Evolutionary conservation across 2,329 filamentous ascomycete species (phyloP), one percentile per base, ranked within the genome.

Genomic region (Calonectria leucothoes): DNA sequence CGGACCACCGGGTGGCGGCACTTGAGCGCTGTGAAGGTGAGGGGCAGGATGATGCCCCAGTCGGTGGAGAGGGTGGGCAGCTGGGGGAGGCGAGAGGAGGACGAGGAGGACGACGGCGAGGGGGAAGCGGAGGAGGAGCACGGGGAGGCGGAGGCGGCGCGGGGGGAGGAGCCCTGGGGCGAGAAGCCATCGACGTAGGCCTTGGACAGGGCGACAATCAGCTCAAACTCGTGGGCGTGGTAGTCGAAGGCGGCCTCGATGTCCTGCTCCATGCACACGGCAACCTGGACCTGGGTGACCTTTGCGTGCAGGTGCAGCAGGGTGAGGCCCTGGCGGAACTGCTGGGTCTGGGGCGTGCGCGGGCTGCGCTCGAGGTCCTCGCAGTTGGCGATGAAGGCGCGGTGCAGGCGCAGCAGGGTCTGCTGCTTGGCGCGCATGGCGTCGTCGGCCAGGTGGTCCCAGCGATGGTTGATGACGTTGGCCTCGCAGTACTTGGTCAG

Each of bases 201-300:
- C n/a, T 48, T 64, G 3, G 37, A 42, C 20, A 64, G 37, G 8
- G 37, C 15, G 2, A 64, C 59, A n/a, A 64, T 64, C 27, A 45
- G 37, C 39, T 48, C 39, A 23, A 64, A 64, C 27, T 64, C 59
- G 42, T n/a, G 37, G 20, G 39, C 20, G 27, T 64, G 39, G 29
- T 64, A 31, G 59, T 64, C 59, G n/a, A 33, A 64, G 59, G 59
- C 59, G 8, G 37, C 37, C 39, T 64, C 59, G 25, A 48, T 64
- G 20, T 64, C 59, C 29, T 48, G 59, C 20, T 45, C 59, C 37
- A 64, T 64, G 39, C 33, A 64, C 23, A 64, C 59, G 17, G 39
- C 27, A 8, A 64, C 15, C 20, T 45, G 59, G 4, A 64, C 39
- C 35, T 48, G 59, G 6, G 37, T 64, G 25, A 64, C 39, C 27